Base-by-base conservation (phyloP, 2,329 filamentous ascomycete genomes). In the Bipolaris zeicola region DNA sequence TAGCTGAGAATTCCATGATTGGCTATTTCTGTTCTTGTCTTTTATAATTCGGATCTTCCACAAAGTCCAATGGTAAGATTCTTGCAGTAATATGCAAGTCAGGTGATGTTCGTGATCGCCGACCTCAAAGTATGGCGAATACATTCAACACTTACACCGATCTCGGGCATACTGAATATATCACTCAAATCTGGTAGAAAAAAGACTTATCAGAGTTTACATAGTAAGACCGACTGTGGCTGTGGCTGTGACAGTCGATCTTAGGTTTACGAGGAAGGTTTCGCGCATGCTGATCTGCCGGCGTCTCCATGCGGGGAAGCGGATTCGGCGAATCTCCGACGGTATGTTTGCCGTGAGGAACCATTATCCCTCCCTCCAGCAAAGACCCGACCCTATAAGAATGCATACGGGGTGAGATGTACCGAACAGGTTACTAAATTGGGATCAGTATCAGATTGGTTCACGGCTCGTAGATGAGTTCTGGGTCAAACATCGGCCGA, bases 251-350 rank as follows among this genome's bases (percentile, higher is more conserved):
- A 18, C 24, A 11, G 16, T 18, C 24, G 26, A 22, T 16, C 28
- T 14, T 33, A 45, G 42, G n/a, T 56, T 50, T 39, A 36, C n/a
- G 31, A 26, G 36, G 54, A 20, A 44, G 47, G 20, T 31, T 24
- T 33, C 24, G 51, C 44, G 48, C 38, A 22, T 18, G 51, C 48
- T 33, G 45, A 50, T 54, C 41, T 48, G 26, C 53, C 46, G 54
- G 50, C 20, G 36, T 24, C 20, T 45, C 28, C 26, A 41, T 59
- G 48, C 48, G 46, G 57, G 50, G 49, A 50, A 57, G 54, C 37
- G 52, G 51, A 41, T 26, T 50, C 54, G 54, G 54, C 54, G 38
- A 48, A 54, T 48, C 44, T 24, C 54, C 57, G 57, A 50, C 43
- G 14, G 36, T 20, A 22, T 24, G 24, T 33, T n/a, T 20, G 37